A percentile compares a stretch with the other conserved stretches of the same genome.
These are phyloP conservation scores for Taphrina wiesneri DNA, from an alignment of 1,139 yeast genomes.

Conservation along the genomic window DNA sequence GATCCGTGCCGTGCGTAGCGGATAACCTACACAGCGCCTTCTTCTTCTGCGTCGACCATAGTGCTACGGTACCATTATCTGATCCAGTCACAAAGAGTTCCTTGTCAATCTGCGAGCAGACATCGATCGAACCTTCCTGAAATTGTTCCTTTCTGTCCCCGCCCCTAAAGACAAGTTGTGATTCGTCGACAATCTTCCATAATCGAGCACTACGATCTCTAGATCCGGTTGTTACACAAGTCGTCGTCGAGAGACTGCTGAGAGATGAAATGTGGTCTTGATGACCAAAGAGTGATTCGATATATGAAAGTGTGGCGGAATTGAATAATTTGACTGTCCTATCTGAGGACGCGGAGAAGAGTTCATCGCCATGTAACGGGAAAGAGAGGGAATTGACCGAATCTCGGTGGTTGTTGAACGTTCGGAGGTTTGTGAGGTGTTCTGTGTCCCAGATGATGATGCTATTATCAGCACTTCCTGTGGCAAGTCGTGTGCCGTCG, in stretches of 20 bases:
- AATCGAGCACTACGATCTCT: constrained; percentile 92
- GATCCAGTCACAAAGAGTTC: constrained; percentile 91
- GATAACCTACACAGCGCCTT: constrained; percentile 73
- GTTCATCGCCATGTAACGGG: constrained; percentile 76
- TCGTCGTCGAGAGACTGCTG: constrained; percentile 74
- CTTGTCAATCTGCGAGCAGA: constrained; percentile 88
- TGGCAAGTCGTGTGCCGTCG: constrained; percentile 82
- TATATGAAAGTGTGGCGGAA: constrained; percentile 79
- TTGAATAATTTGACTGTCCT: constrained; percentile 84
- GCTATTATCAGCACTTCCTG: constrained; percentile 84
- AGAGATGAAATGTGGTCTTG: constrained; percentile 86
- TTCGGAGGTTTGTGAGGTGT: constrained; percentile 70
- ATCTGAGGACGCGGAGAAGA: constrained; percentile 92
- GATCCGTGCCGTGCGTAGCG: constrained; percentile 75
- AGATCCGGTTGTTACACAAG: constrained; percentile 93
- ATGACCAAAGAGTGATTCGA: constrained; percentile 91
- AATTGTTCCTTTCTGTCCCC: constrained; percentile 44
- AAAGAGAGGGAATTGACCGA: constrained; percentile 66
- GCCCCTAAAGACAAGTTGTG: constrained; percentile 89
- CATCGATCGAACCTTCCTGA: constrained; percentile 83
- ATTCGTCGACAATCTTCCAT: constrained; percentile 96
- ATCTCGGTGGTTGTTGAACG: constrained; percentile 69
- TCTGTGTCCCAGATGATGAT: constrained; percentile 85
- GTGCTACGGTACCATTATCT: constrained; percentile 82
- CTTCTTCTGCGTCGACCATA: constrained; percentile 90